phyloP scores from a whole-genome alignment of 257 asterid species.

The Fraxinus anomala region DNA sequence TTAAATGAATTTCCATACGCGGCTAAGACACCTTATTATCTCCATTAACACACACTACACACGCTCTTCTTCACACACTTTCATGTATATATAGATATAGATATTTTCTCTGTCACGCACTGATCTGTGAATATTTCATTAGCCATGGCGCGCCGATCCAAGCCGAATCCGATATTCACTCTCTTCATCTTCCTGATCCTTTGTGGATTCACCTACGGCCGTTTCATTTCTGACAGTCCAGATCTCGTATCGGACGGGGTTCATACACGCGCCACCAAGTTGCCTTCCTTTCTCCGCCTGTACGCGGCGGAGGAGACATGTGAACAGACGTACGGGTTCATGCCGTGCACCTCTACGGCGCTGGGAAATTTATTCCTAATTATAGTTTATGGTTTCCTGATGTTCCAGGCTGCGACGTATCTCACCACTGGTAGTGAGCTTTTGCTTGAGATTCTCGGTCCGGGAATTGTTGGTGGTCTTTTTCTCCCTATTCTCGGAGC shows the following conservation, averaged over 20 bases:
- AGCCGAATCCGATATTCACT: conserved; percentile 30
- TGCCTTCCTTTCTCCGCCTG: conserved; percentile 41
- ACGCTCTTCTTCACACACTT: background rate
- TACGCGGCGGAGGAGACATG: conserved; percentile 55
- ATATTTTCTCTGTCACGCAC: background rate
- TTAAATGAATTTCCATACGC: background rate
- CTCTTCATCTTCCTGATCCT: conserved; percentile 39
- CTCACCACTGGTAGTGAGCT: conserved; percentile 81
- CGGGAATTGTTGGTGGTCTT: conserved; percentile 86
- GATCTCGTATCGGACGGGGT: conserved; percentile 58
- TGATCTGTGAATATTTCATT: background rate
- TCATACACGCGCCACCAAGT: background rate
- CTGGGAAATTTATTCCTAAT: conserved; percentile 73
- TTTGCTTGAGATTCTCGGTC: conserved; percentile 85
- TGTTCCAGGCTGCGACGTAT: conserved; percentile 79
- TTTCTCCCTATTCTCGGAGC: conserved; percentile 90
- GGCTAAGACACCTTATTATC: background rate
- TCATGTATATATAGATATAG: background rate
- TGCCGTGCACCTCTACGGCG: conserved; percentile 79
- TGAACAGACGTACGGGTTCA: conserved; percentile 82
- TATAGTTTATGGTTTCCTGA: conserved; percentile 73
- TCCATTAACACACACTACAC: background rate
- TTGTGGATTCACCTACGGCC: conserved; percentile 46
- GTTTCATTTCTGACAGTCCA: conserved; percentile 47
- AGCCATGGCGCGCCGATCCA: conserved; percentile 32